Evolutionary conservation across 2,329 filamentous ascomycete genomes (phyloP).

Genomic region (Paramyrothecium roridum): DNA sequence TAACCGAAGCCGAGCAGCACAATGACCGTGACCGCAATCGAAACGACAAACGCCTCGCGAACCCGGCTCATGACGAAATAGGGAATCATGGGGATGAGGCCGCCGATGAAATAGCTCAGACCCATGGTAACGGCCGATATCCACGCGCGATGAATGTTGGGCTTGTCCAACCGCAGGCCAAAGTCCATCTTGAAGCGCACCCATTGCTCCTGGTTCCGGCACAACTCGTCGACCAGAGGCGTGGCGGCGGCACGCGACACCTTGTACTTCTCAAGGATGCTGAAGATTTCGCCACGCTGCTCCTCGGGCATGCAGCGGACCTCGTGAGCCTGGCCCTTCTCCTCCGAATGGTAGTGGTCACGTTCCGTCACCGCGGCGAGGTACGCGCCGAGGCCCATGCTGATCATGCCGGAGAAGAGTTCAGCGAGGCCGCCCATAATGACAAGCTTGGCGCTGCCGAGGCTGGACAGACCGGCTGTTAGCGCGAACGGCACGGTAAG

Average conservation of each 20-base stretch:
- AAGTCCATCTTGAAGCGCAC: slow-evolving; percentile 60
- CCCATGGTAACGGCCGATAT: slow-evolving; percentile 64
- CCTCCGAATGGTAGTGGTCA: slow-evolving; percentile 47
- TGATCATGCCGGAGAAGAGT: slow-evolving; percentile 72
- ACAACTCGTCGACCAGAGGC: slow-evolving; percentile 48
- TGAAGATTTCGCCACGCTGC: slow-evolving; percentile 45
- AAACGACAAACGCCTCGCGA: slow-evolving; percentile 52
- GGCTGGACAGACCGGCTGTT: slow-evolving; percentile 66
- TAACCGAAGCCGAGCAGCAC: slow-evolving; percentile 64
- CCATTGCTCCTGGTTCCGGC: slow-evolving; percentile 43
- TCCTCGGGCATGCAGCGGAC: slow-evolving; percentile 38
- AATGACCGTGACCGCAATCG: slow-evolving; percentile 56
- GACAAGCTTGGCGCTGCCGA: slow-evolving; percentile 63
- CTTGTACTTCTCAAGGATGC: slow-evolving; percentile 48
- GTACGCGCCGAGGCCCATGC: slow-evolving; percentile 75
- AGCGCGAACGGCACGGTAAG: slow-evolving; percentile 78
- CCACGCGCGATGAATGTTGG: slow-evolving; percentile 39
- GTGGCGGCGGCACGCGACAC: slow-evolving; percentile 38
- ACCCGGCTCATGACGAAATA: slow-evolving; percentile 58
- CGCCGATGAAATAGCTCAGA: slow-evolving; percentile 66
- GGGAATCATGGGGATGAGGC: slow-evolving; percentile 66
- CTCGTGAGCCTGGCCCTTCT: slow-evolving; percentile 39
- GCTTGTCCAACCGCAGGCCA: slow-evolving; percentile 46
- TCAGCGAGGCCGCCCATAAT: slow-evolving; percentile 73
- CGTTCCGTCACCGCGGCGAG: slow-evolving; percentile 61